Evolutionary conservation across 2,329 filamentous ascomycete species (phyloP).

Genomic region (Chaetomium sp.): DNA sequence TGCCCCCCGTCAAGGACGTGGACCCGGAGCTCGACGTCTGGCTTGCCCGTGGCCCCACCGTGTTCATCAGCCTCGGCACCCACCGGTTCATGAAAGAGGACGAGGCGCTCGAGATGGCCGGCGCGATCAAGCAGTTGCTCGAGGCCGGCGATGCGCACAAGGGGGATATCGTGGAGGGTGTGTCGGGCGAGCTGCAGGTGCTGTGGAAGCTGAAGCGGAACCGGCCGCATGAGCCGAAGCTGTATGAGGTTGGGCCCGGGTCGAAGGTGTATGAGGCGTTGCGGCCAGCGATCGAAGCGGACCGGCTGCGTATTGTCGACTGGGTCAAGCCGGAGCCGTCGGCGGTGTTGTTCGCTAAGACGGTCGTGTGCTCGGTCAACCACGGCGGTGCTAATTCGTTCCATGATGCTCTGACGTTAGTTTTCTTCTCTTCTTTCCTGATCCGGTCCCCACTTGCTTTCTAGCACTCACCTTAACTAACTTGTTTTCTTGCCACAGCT

Average conservation of each 20-base stretch:
- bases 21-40: conserved; percentile 38
- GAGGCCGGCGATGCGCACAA: conserved; percentile 16
- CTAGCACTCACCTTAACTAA: background rate
- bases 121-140: conserved; percentile 32
- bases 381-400: conserved; percentile 43
- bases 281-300: conserved; percentile 23
- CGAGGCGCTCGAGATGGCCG: conserved; percentile 34
- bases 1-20: conserved; percentile 27
- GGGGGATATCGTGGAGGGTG: background rate
- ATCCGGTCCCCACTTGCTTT: background rate
- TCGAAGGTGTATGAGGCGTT: conserved; percentile 21
- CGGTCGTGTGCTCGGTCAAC: conserved; percentile 36
- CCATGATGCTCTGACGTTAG: conserved; percentile 33
- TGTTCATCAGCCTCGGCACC: conserved; percentile 45
- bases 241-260: background rate
- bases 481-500: conserved; percentile 24
- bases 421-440: background rate
- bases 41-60: conserved; percentile 36
- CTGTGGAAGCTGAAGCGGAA: conserved; percentile 33
- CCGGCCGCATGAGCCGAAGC: background rate
- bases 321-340: conserved; percentile 37
- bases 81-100: conserved; percentile 28
- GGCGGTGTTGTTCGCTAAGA: conserved; percentile 32
- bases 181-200: conserved; percentile 28
- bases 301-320: conserved; percentile 31